phyloP scores from a whole-genome alignment of 352 stramenopile species.

The Pythium brassicae region DNA sequence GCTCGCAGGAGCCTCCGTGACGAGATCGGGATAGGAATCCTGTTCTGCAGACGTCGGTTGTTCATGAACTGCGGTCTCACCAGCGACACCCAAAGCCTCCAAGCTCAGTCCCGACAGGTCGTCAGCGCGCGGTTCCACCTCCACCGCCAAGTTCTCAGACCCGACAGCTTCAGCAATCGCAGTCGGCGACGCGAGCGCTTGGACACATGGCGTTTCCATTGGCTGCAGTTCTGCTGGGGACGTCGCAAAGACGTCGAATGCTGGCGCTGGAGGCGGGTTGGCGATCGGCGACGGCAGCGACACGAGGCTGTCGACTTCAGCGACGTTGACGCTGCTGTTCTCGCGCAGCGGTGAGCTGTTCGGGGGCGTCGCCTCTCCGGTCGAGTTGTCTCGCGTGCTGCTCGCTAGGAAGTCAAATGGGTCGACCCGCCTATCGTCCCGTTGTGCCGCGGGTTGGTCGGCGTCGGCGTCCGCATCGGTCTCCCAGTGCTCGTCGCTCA shows the following conservation, averaged over 20 bases:
- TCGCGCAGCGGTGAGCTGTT: not conserved
- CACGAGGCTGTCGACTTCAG: constrained; percentile 19
- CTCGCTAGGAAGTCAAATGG: no score
- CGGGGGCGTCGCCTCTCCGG: no score
- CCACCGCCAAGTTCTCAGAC: not conserved
- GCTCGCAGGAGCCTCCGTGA: no score
- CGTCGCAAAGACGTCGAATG: constrained; percentile 12
- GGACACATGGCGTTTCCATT: not conserved
- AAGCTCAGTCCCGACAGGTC: not conserved
- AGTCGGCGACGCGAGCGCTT: not conserved
- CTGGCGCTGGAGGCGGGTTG: not conserved
- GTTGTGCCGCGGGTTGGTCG: no score
- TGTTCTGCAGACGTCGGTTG: not conserved
- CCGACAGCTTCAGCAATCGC: not conserved
- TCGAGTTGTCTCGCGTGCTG: no score
- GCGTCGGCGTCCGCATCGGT: not conserved
- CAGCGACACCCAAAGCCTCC: not conserved
- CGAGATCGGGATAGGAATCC: not conserved
- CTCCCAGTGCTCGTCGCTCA: not conserved
- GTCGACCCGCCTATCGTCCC: no score
- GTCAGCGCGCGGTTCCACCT: not conserved
- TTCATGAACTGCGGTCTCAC: not conserved
- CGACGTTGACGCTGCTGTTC: not conserved
- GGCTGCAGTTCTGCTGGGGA: not conserved
- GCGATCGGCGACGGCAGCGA: constrained; percentile 41